Base-by-base conservation (phyloP, 768 basidiomycete species). In the Agrocybe chaxingu region DNA sequence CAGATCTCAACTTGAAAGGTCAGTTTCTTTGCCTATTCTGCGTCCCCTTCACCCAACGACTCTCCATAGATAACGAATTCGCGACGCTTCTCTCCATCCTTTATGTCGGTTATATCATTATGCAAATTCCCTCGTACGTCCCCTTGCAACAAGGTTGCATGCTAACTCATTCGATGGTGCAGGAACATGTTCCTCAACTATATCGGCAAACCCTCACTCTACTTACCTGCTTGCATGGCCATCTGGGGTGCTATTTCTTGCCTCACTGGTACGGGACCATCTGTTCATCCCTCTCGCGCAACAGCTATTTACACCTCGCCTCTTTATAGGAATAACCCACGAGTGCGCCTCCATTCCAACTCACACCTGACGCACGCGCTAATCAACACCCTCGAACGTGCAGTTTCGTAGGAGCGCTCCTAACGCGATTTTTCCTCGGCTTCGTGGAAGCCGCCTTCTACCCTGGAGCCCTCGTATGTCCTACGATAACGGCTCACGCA, bases 391-490 rank as follows among this genome's bases (percentile, higher is more conserved):
- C 18, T 54, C 55, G 47, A 55, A 48, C 41, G 71, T 54, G 37
- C 61, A 85, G 82, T 62, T 95, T 87, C 60, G 68, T 75, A 18
- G 82, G 84, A 16, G 87, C 84, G 11, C 72, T 90, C 6, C 66
- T 84, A 11, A 85, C 85, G 0, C 78, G 91, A 9, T 93, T 93
- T 69, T 83, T 88, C 68, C 76, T 93, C 35, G 92, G 92, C 11
- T 76, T 78, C 50, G 70, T 75, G 1, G 76, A 77, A 64, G 85
- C 84, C 12, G 81, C 83, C 1, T 89, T 88, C 66, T 86, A 85
- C 62, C 87, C 87, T 74, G 82, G 72, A 40, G 73, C 73, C 33
- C 55, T 73, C 62, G 73, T 74, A 13, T 31, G 12, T 48, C 45
- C 9, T n/a, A 36, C 16, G 18, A 34, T 18, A 33, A 37, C 32